Base-by-base conservation (phyloP, 1,284 basidiomycete species). In the Ustilago nuda region DNA sequence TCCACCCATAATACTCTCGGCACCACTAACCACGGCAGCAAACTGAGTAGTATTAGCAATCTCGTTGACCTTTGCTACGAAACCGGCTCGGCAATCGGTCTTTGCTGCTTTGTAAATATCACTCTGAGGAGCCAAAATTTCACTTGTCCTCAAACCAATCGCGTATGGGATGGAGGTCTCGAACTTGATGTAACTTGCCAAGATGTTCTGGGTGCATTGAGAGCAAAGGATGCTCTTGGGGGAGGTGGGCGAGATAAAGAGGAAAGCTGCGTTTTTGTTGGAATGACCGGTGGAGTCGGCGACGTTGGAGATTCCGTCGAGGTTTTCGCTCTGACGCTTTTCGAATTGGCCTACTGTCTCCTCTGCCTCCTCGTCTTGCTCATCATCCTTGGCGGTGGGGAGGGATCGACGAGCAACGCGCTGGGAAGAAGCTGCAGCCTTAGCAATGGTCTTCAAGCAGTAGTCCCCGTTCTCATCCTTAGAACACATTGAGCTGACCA, bases 111-210 rank as follows among this genome's bases (percentile, higher is more conserved):
- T 78, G 72, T 81, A 83, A 19, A 83, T 68, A 30, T 65, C 74
- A 51, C 68, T 73, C 70, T 83, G 82, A 8, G 79, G 79, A 27
- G 65, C 65, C 27, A 83, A 56, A 37, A 75, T 75, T 27, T 68
- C 55, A 3, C 77, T 79, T 8, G 70, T 77, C 37, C 71, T 51
- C 13, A 83, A 63, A 11, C 82, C 82, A 60, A 83, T 82, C 27
- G 74, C 80, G 65, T 83, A 83, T 2, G 82, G 82, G 51, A 82
- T 76, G 12, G 80, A 79, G 13, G 79, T 78, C 54, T 83, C 82
- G 30, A 83, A 83, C 54, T 70, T 61, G 70, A 83, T 83, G 70
- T 83, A 83, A 11, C 61, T 54, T 11, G 80, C 82, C 30, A 83
- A 61, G 58, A 83, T 82, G 59, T 58, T 63, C 48, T 76, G 72